Evolutionary conservation across 2,329 filamentous ascomycete species (phyloP).

Genomic region (Xylaria sp.): DNA sequence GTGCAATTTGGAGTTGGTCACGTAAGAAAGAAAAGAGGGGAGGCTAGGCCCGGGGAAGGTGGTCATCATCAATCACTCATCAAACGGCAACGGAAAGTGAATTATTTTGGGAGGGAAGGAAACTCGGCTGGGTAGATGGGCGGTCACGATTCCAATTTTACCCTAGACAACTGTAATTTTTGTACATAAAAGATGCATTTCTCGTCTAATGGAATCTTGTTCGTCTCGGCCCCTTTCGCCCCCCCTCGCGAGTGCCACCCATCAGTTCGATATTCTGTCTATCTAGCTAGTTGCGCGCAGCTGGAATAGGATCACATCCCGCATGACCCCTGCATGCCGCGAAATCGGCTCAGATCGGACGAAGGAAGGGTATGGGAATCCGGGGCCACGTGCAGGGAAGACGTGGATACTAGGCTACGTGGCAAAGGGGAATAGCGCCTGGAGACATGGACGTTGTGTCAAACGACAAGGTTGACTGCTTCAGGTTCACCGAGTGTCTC

Average conservation of each 20-base stretch:
- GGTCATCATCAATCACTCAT: conserved; percentile 21
- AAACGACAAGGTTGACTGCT: background rate
- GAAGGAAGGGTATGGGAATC: background rate
- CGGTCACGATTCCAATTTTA: conserved; percentile 24
- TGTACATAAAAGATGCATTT: conserved; percentile 3
- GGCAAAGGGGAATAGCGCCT: background rate
- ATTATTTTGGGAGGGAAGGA: conserved; percentile 15
- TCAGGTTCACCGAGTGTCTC: background rate
- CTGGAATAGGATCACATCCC: background rate
- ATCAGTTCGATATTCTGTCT: background rate
- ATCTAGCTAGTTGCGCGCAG: background rate
- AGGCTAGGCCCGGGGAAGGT: conserved; percentile 8
- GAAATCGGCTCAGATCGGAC: background rate
- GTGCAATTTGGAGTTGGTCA: conserved; percentile 33
- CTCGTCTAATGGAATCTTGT: conserved; percentile 24
- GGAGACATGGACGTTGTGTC: background rate
- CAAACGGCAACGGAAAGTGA: conserved; percentile 26
- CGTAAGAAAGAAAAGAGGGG: conserved; percentile 28
- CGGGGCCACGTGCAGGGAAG: background rate
- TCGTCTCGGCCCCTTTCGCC: conserved; percentile 1
- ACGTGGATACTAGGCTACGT: background rate
- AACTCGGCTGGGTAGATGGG: conserved; percentile 10
- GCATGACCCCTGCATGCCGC: background rate
- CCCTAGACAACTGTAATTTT: conserved; percentile 26
- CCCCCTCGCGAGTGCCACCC: too few relatives aligned